Base-by-base conservation (phyloP, 345 rosid species). In the Boechera stricta region DNA sequence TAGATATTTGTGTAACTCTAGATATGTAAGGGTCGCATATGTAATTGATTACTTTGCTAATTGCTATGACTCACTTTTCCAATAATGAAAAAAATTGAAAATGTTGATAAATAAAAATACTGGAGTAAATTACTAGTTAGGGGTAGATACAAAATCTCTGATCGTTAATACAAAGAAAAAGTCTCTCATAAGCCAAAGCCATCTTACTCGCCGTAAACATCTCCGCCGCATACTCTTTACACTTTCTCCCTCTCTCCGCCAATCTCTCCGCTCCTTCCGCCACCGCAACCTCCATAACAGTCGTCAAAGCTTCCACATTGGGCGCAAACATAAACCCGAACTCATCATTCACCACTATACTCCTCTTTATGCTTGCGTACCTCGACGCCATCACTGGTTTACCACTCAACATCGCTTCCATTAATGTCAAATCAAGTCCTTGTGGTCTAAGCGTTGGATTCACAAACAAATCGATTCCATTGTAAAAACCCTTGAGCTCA, bases 361-460 rank as follows among this genome's bases (percentile, higher is more conserved):
- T 95, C 6, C 97, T 91, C 80, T 88, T 91, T 28, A 95, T 92
- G 67, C 99, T 95, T 0, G 99, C 90, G 41, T 88, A 95, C 67
- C 96, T 88, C 0, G 98, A 91, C 0, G 98, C 97, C 92, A 90
- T 85, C 1, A 95, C 89, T 3, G 99, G 87, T 70, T 83, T 95
- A 32, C 99, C 98, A 64, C 93, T 87, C 89, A 92, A 81, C 99
- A 95, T 95, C 0, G 96, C 98, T 73, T 92, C 99, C 98, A 89
- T 88, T 28, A 91, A 81, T 2, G 98, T 94, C 0, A 94, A 82
- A 82, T 94, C 98, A 13, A 94, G 90, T 6, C 99, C 98, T 71
- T 92, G 98, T 10, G 99, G 99, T 77, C 99, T 84, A 1, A 95
- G 85, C 0, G 96, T 95, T 0, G 98, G 99, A 64, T 95, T 95